These are phyloP conservation scores for Collybia nuda DNA, from an alignment of 768 basidiomycete genomes.

Conservation along the genomic window DNA sequence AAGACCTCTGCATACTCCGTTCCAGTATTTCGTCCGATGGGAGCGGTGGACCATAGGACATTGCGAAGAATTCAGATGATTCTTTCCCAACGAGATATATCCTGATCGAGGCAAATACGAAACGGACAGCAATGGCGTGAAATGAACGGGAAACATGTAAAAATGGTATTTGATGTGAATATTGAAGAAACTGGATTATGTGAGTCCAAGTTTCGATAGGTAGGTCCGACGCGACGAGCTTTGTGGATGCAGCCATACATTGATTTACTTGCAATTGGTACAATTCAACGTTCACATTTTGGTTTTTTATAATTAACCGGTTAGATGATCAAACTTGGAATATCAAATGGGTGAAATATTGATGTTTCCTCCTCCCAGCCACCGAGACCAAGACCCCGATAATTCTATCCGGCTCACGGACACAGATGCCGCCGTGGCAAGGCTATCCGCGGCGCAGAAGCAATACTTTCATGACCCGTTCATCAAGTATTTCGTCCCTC, in stretches of 20 bases:
- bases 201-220: conserved; percentile 40
- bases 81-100: conserved; percentile 33
- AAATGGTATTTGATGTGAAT: conserved; percentile 20
- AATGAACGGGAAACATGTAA: conserved; percentile 35
- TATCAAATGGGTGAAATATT: no score
- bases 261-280: no score
- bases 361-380: not conserved
- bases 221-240: conserved; percentile 9
- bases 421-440: conserved; percentile 79
- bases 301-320: no score
- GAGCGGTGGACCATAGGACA: conserved; percentile 26
- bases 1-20: conserved; percentile 34
- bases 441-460: conserved; percentile 80
- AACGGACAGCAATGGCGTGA: conserved; percentile 31
- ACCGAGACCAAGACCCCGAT: conserved; percentile 51
- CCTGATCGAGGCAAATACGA: conserved; percentile 33
- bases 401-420: conserved; percentile 75
- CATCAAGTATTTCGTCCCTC: conserved; percentile 64
- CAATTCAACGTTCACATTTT: no score
- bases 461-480: conserved; percentile 83
- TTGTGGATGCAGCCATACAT: no score
- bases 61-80: conserved; percentile 21
- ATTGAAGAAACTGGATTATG: conserved; percentile 28
- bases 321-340: not conserved
- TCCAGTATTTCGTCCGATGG: conserved; percentile 26